Evolutionary conservation across 208 protist species (phyloP).

Genomic region (Crithidia fasciculata): DNA sequence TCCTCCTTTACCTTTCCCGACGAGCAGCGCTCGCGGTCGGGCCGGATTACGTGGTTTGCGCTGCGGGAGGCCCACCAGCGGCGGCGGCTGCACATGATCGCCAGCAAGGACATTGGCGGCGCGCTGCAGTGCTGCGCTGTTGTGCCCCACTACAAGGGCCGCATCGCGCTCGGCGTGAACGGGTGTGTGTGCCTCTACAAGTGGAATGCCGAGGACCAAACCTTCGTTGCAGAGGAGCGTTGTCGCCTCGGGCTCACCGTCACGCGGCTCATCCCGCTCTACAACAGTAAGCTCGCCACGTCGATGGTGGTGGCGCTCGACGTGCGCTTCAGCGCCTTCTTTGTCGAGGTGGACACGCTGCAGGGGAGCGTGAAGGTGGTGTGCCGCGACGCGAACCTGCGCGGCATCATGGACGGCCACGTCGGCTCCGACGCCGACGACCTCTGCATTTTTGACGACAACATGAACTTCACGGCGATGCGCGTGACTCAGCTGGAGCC

Average conservation of each 20-base stretch:
- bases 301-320: conserved; percentile 71
- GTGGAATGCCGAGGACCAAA: conserved; percentile 67
- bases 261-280: conserved; percentile 65
- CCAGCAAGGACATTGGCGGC: conserved; percentile 69
- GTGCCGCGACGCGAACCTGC: conserved; percentile 54
- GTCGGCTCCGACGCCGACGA: conserved; percentile 11
- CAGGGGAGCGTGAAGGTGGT: conserved; percentile 70
- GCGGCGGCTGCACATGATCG: conserved; percentile 20
- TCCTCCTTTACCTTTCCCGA: conserved; percentile 84
- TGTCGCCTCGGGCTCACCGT: conserved; percentile 64
- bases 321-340: conserved; percentile 67
- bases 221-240: conserved; percentile 77
- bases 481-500: conserved; percentile 28
- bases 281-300: conserved; percentile 8
- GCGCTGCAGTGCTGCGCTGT: conserved; percentile 79
- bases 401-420: conserved; percentile 70
- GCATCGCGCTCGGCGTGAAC: conserved; percentile 81
- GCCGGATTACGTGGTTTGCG: conserved; percentile 62
- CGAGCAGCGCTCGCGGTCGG: conserved; percentile 62
- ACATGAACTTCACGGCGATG: conserved; percentile 59
- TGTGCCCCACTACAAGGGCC: conserved; percentile 68
- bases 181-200: conserved; percentile 71
- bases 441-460: conserved; percentile 73
- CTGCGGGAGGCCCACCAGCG: conserved; percentile 20
- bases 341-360: conserved; percentile 67